Conservation (phyloP, 2,329 filamentous ascomycete genomes). For the Tolypocladium guangdongense region DNA sequence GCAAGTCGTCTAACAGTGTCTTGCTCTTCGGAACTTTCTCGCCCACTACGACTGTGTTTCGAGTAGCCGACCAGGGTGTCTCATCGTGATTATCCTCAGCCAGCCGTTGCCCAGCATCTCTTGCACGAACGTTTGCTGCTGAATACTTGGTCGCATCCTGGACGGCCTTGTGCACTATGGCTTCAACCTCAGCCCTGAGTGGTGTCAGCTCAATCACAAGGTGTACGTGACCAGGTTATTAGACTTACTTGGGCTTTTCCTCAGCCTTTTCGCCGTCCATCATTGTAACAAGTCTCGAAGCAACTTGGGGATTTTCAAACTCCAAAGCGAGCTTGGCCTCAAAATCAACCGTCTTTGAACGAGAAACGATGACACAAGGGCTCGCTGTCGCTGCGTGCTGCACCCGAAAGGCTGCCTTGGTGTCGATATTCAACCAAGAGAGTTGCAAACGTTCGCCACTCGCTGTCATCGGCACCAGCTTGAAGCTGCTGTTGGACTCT, state of each 20-base stretch:
- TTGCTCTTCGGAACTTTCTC: background rate
- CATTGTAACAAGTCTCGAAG: background rate
- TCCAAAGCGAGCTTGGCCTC: slow-evolving; percentile 10
- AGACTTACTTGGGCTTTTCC: slow-evolving; percentile 8
- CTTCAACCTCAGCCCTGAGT: background rate
- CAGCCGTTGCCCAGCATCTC: background rate
- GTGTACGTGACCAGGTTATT: background rate
- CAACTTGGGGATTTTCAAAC: slow-evolving; percentile 5
- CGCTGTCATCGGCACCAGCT: slow-evolving; percentile 1
- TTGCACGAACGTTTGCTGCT: background rate
- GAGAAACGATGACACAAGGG: slow-evolving; percentile 10
- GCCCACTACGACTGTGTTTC: background rate
- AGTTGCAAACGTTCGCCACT: background rate
- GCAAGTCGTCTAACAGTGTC: background rate
- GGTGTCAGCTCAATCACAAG: background rate
- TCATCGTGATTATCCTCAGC: background rate
- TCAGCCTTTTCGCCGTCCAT: background rate
- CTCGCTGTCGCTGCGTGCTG: slow-evolving; percentile 8
- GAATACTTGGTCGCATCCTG: background rate
- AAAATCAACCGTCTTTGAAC: slow-evolving; percentile 6
- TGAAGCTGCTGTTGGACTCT: background rate
- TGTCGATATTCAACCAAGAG: slow-evolving; percentile 5
- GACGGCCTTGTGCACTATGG: slow-evolving; percentile 1
- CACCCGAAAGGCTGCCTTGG: slow-evolving; percentile 1
- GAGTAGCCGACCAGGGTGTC: background rate